Base-by-base conservation (phyloP, 179 eudicot genomes). In the Gypsophila paniculata region DNA sequence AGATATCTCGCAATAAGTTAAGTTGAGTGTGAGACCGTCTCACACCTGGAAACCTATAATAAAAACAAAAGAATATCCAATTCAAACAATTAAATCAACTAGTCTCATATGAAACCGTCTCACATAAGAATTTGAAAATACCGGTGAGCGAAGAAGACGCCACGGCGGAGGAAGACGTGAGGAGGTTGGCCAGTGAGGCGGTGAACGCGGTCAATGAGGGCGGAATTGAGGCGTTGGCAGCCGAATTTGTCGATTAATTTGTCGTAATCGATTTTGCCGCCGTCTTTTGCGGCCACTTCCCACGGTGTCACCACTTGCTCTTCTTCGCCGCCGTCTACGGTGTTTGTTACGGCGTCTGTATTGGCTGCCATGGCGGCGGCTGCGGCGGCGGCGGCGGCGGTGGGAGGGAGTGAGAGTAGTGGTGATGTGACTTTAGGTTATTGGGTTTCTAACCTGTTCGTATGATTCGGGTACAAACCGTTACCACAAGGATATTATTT, bases 111-210 rank as follows among this genome's bases (percentile, higher is more conserved):
- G 4, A 29, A 4, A 29, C 34, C 34, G 34, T 29, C 34, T 29
- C 34, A 29, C 2, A 1, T 1, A 29, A 29, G 34, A 29, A 29
- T 29, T 29, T 29, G 34, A 1, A 29, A 29, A 29, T 29, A 29
- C 46, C 46, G 46, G 11, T 92, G 98, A 65, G 98, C 98, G 34
- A 92, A 92, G 83, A 92, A 92, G 57, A 90, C 98, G 62, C 88
- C 87, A 3, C 98, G 96, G 76, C 96, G 93, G 64, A 91, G 96
- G 71, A 91, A 91, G 23, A 91, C 88, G 61, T 90, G 97, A 55
- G 97, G 85, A 3, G 82, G 81, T 7, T 84, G 88, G 46, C 78
- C 70, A 7, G 97, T 91, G 78, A 91, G 82, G 72, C 87, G 89
- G 2, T 77, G 77, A 17, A 91, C 84, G 1, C 91, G 84, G 14